Base-by-base conservation (phyloP, 164 flowering plant species). In the Tetrastigma voinierianum region DNA sequence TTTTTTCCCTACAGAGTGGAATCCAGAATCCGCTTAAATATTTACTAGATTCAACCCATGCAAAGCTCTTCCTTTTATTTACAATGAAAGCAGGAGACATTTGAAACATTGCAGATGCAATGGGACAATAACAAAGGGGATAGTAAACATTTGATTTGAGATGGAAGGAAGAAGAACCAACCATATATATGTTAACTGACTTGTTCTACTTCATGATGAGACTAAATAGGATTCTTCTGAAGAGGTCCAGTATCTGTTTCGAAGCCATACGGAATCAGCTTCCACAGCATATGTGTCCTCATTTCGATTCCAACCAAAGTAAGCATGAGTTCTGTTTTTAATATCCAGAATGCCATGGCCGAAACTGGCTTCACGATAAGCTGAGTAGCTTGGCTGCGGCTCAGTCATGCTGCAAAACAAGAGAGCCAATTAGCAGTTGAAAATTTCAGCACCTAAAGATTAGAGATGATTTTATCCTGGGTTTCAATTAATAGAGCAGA, bases 351-450 rank as follows among this genome's bases (percentile, higher is more conserved):
- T 83, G 9, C 84, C 93, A 62, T 90, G 97, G 1, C 98, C 98
- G 57, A 81, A 93, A 73, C 98, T 91, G n/a, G 94, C 83, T 72
- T 93, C 96, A 2, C 92, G 75, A 56, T 47, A 90, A 2, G 98
- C 93, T 14, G 96, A 93, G 71, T 89, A 93, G 25, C 56, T 66
- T 21, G 98, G 98, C 53, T 93, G 98, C 61, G 98, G 98, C 69
- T 88, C 73, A 32, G 88, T 89, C 87, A 93, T 78, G 14, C 97
- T 89, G 86, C 77, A 80, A 9, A 46, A n/a, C 15, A 13, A 40
- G 43, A 40, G 43, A 4, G 19, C 6, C 24, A 57, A 1, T 32
- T 32, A 32, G 40, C 40, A 32, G 40, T 32, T 32, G 40, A 7
- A 32, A 32, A 32, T 32, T 32, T 32, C 40, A 32, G 6, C 6